Base-by-base conservation (phyloP, 495 filamentous ascomycete species). In the Pseudotulostoma volvatum region DNA sequence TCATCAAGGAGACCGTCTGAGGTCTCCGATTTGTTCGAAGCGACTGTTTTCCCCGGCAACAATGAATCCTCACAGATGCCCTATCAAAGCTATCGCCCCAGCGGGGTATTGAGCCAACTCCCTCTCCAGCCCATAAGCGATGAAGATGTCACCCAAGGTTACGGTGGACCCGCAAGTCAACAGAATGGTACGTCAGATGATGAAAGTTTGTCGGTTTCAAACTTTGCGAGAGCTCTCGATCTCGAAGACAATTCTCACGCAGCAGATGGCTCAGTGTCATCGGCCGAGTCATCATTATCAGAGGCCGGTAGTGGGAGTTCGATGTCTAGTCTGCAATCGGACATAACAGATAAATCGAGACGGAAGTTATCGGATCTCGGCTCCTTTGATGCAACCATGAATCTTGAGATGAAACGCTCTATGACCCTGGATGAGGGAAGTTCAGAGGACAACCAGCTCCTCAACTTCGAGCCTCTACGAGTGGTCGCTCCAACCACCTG, bases 301-400 rank as follows among this genome's bases (percentile, higher is more conserved):
- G 68, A 73, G 7, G 61, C 61, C 0, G 74, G 75, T 40, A 78
- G 76, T 53, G 66, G 74, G 2, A 87, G 79, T 47, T 84, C 82
- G 2, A 66, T 73, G 38, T 84, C 82, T 3, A 92, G 64, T 34
- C 52, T 64, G 13, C 61, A 57, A 9, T 67, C 63, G 4, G 60
- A 68, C 18, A 40, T 44, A 33, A 42, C 41, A n/a, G 58, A 57
- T 38, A 33, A 54, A 28, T 50, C 54, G 30, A 44, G 47, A 32
- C 49, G 46, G 8, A 61, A 62, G 33, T 44, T 53, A 2, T 47
- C 51, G 0, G 56, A 66, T 40, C 46, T 50, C 3, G 45, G 49
- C 31, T 59, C 55, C 14, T 46, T 64, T 0, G 48, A 55, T 1
- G 50, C 58, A 7, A 44, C 67, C 14, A 19, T 25, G 13, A 31